Conservation (phyloP, 768 basidiomycete genomes). For the Lanmaoa pseudosensibilis region DNA sequence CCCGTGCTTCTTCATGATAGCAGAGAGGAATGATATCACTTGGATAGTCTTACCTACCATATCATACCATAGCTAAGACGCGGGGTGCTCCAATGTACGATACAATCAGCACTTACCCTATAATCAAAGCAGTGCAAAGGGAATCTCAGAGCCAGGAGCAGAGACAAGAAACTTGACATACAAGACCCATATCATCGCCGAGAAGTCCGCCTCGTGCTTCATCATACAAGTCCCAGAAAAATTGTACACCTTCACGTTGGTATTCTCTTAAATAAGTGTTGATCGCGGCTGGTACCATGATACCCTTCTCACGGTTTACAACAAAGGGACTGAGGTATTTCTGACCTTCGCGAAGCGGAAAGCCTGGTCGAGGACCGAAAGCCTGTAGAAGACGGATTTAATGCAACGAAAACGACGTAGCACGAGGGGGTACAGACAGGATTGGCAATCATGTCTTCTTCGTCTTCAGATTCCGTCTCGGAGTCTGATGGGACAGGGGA, state of each 20-base stretch:
- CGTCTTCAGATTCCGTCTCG: constrained; percentile 48
- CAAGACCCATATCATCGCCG: constrained; percentile 95
- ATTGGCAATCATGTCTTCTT: constrained; percentile 31
- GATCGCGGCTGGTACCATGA: constrained; percentile 64
- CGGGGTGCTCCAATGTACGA: background rate
- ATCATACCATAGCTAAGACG: constrained; percentile 6
- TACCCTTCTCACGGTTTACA: constrained; percentile 46
- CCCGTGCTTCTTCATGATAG: constrained; percentile 86
- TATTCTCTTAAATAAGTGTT: constrained; percentile 90
- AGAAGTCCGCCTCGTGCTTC: constrained; percentile 75
- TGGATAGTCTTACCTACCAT: constrained; percentile 88
- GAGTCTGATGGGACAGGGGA: constrained; percentile 26
- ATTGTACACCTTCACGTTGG: constrained; percentile 82
- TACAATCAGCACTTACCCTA: constrained; percentile 25
- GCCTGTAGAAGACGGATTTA: constrained; percentile 28
- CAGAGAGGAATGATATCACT: constrained; percentile 83
- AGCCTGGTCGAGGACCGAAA: constrained; percentile 52
- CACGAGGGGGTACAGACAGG: constrained; percentile 25
- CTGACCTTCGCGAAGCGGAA: constrained; percentile 49
- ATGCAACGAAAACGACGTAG: background rate
- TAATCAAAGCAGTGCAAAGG: background rate
- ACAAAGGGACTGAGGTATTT: constrained; percentile 44
- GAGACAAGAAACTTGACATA: constrained; percentile 28
- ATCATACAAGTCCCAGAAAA: constrained; percentile 74
- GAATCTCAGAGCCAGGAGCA: background rate